These are phyloP conservation scores for Peronospora belbahrii DNA, from an alignment of 352 stramenopile genomes.

Conservation along the genomic window DNA sequence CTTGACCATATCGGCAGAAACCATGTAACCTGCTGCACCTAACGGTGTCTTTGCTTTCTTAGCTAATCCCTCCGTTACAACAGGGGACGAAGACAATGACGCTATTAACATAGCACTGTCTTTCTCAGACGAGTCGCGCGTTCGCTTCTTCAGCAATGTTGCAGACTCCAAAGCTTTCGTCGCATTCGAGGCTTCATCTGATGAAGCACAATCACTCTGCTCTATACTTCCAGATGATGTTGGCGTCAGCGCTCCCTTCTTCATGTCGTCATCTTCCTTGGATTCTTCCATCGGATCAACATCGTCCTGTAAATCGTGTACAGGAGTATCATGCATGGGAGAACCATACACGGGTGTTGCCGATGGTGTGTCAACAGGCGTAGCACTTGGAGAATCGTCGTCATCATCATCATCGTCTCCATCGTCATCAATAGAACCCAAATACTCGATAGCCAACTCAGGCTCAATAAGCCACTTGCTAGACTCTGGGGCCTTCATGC, in stretches of 20 bases:
- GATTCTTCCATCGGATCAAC: slow-evolving; percentile 34
- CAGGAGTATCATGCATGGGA: slow-evolving; percentile 36
- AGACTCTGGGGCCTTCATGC: slow-evolving; percentile 54
- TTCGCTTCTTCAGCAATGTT: slow-evolving; percentile 52
- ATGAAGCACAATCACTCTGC: slow-evolving; percentile 42
- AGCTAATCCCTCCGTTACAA: slow-evolving; percentile 5
- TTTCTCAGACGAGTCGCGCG: slow-evolving; percentile 24
- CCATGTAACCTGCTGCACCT: slow-evolving; percentile 6
- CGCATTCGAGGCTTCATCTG: slow-evolving; percentile 30
- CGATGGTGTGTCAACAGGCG: slow-evolving; percentile 56
- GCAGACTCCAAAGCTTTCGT: slow-evolving; percentile 23
- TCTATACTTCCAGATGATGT: slow-evolving; percentile 32
- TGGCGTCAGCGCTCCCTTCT: slow-evolving; percentile 31
- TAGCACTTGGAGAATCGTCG: slow-evolving; percentile 59
- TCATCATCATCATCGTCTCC: slow-evolving; percentile 61
- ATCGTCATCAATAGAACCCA: slow-evolving; percentile 76
- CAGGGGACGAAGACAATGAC: slow-evolving; percentile 2
- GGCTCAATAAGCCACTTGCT: slow-evolving; percentile 83
- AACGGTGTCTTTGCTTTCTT: slow-evolving; percentile 29
- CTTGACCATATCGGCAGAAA: slow-evolving; percentile 14
- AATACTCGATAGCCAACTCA: slow-evolving; percentile 65
- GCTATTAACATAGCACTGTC: slow-evolving; percentile 9
- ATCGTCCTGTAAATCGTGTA: slow-evolving; percentile 36
- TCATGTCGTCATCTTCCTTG: slow-evolving; percentile 26
- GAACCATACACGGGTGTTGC: slow-evolving; percentile 67